Evolutionary conservation across 805 yeast genomes (phyloP).

Genomic region (Saccharomycopsis malanga): DNA sequence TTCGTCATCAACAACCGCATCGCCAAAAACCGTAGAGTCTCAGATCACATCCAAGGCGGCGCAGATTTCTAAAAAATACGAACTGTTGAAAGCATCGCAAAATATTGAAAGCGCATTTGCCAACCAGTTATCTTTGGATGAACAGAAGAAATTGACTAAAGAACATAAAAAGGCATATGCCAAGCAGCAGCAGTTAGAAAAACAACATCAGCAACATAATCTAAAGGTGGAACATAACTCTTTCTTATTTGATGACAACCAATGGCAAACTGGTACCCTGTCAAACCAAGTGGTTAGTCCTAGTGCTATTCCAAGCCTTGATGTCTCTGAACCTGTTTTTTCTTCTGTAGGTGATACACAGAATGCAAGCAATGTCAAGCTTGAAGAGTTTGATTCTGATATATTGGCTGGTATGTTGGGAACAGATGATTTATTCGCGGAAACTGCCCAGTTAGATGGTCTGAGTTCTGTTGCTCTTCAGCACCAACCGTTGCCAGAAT

Average conservation of each 20-base stretch:
- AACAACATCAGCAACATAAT: neutral
- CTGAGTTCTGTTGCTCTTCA: neutral
- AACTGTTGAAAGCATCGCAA: neutral
- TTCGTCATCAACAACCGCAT: neutral
- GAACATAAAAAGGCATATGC: neutral
- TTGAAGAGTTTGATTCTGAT: neutral
- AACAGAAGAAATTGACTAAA: neutral
- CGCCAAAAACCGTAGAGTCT: neutral
- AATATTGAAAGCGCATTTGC: neutral
- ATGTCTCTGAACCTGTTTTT: neutral
- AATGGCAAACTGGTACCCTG: no score
- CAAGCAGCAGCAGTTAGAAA: neutral
- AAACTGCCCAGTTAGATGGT: neutral
- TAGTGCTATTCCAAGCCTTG: neutral
- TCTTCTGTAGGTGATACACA: neutral
- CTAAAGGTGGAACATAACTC: no score
- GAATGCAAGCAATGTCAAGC: neutral
- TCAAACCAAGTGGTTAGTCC: neutral
- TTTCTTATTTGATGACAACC: no score
- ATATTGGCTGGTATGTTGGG: neutral
- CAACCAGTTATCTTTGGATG: neutral
- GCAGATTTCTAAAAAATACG: neutral
- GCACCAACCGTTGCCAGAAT: neutral
- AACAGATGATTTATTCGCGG: neutral
- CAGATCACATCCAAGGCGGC: neutral